Base-by-base conservation (phyloP, 768 basidiomycete genomes). In the Leccinum pellstonianum region DNA sequence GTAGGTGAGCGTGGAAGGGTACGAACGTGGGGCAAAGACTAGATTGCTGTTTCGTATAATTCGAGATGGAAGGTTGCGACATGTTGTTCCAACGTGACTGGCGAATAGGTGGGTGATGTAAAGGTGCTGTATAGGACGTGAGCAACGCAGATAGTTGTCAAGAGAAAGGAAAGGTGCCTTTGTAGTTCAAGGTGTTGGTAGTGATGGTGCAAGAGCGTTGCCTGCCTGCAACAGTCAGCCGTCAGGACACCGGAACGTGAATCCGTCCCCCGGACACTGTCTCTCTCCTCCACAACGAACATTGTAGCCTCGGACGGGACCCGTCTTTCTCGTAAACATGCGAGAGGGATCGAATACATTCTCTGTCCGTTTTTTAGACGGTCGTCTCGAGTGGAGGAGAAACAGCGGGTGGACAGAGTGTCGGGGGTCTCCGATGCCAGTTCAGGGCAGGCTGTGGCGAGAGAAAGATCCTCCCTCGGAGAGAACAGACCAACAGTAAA, bases 11-110 rank as follows among this genome's bases (percentile, higher is more conserved):
- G 9, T 14, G 37, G 54, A 23, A 47, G 35, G 8, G 86, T 55
- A 71, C 69, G 47, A 83, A 94, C 91, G 90, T 82, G 92, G 92
- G 92, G 92, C 91, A 82, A 86, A 88, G 86, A 94, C 90, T 94
- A 93, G 83, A 94, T 84, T 84, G 83, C 69, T 80, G 82, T 81
- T 88, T 86, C 71, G 79, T 78, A 76, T 80, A 77, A 88, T 86
- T 92, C 68, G 85, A 84, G 79, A 85, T 85, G 58, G 80, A 82
- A 70, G 79, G 77, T 79, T 85, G 81, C 80, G 88, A 90, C 90
- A 91, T 92, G 79, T 69, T 77, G 75, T 88, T 88, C 91, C 91
- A 91, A 91, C 85, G 90, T 91, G 87, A 76, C 81, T 77, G 63
- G 56, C 54, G 33, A 56, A 6, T 12, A 5, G 12, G 46, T 7